Percentiles rank a stretch among this genome's conserved stretches.
phyloP scores from a whole-genome alignment of 192 early-diverging fungal species.

The Tieghemiomyces parasiticus region DNA sequence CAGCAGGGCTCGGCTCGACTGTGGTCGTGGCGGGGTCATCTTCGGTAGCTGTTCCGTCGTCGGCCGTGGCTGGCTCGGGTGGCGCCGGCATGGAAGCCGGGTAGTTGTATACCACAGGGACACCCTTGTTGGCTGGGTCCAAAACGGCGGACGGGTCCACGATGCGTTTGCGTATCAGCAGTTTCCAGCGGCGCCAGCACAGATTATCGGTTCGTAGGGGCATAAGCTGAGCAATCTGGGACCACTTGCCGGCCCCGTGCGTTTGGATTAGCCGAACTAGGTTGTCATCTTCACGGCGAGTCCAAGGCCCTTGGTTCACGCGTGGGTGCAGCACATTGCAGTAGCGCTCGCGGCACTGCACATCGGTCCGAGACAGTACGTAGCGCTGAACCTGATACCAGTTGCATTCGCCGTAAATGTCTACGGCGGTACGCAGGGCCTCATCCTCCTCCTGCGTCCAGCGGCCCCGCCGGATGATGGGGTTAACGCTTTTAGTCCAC shows the following conservation, averaged over 20 bases:
- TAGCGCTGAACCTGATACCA: conserved; percentile 60
- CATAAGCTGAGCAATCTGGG: conserved; percentile 31
- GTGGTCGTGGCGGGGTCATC: no score
- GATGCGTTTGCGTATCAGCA: conserved; percentile 22
- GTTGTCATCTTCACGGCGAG: conserved; percentile 28
- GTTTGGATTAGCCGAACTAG: conserved; percentile 24
- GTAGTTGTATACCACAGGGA: background rate
- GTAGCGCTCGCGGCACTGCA: conserved; percentile 66
- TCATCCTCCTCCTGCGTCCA: conserved; percentile 58
- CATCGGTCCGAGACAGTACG: conserved; percentile 55
- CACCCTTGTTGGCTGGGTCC: background rate
- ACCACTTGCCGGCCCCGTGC: conserved; percentile 38
- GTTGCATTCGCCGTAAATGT: conserved; percentile 45
- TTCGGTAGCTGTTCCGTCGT: no score
- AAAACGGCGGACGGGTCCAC: background rate
- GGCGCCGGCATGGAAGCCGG: no score
- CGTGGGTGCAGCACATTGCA: conserved; percentile 45
- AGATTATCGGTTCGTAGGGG: conserved; percentile 38
- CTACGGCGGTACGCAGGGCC: conserved; percentile 41
- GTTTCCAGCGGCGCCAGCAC: conserved; percentile 33
- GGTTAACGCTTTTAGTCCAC: conserved; percentile 57
- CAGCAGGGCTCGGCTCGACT: no score
- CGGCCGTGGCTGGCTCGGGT: no score
- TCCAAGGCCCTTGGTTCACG: conserved; percentile 40
- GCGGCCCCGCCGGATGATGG: conserved; percentile 40